phyloP scores from a whole-genome alignment of 768 basidiomycete species.

The Russula dissimulans region DNA sequence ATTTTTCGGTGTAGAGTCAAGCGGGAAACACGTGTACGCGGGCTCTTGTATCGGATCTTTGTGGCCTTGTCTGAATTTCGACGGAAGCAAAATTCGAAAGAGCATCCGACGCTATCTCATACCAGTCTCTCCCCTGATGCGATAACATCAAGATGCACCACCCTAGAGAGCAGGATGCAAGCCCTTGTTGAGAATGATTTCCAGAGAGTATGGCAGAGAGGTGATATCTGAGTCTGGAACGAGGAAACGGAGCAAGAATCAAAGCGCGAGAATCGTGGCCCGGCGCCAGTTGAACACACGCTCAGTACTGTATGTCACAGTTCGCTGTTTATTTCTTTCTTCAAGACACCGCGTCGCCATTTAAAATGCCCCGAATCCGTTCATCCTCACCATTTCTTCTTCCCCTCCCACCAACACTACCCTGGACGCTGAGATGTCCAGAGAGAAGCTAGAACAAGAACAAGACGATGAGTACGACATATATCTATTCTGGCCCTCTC shows the following conservation, averaged over 20 bases:
- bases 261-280: background rate
- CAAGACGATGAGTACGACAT: constrained; percentile 5
- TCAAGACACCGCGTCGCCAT: constrained; percentile 11
- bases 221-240: background rate
- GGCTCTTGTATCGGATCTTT: constrained; percentile 4
- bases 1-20: background rate
- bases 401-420: background rate
- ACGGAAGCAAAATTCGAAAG: constrained; percentile 3
- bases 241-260: background rate
- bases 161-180: background rate
- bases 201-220: background rate
- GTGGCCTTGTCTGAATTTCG: constrained; percentile 5
- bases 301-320: background rate
- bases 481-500: constrained; percentile 6
- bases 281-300: background rate
- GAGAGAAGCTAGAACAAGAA: background rate
- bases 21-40: background rate
- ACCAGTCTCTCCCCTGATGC: background rate
- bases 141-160: background rate
- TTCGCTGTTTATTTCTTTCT: background rate
- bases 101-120: background rate
- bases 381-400: background rate
- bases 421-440: background rate
- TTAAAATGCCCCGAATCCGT: constrained; percentile 4
- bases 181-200: background rate